Base-by-base conservation (phyloP, 495 filamentous ascomycete genomes). In the Delitschia confertaspora region DNA sequence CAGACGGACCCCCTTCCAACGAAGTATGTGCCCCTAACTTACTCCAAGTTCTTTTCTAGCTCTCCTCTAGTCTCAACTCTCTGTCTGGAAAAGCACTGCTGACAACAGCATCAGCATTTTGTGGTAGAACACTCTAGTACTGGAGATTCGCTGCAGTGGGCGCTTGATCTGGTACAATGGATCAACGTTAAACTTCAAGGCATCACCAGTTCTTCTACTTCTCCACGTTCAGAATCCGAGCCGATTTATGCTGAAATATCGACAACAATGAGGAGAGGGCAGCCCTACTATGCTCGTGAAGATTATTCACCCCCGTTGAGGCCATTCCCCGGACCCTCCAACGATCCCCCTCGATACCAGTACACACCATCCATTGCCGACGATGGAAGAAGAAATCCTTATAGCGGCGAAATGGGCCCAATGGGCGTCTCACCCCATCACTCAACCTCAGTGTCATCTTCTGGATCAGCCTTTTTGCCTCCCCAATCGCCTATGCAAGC, bases 121-220 rank as follows among this genome's bases (percentile, higher is more conserved):
- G 44, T 46, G 19, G 24, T 46, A 19, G 44, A 53, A 19, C 14
- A 31, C 17, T 17, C 31, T 18, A 32, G 39, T 21, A 38, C 35
- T 17, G 27, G 24, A 17, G 40, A 42, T 13, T 45, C 44, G 8
- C 37, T 57, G 11, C 30, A 47, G 22, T 57, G 54, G 54, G 49
- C 47, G 6, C 29, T 53, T 42, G 49, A 53, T 18, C 44, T 49
- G 5, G 34, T 53, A 44, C 54, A 45, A 51, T 56, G 53, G 53
- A 48, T 14, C 45, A 56, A 51, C 18, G 13, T 50, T 22, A 40
- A 40, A n/a, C 42, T 55, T 27, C 41, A 21, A 39, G 42, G 38
- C 6, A 25, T 44, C 18, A 24, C 39, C 32, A 37, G 39, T 8
- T 8, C 21, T 8, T 32, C 38, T n/a, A n/a, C 16, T 27, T 13